Evolutionary conservation across 2,329 filamentous ascomycete species (phyloP), one percentile per base, ranked within the genome.

Genomic region (Pestalotiopsis sp.): DNA sequence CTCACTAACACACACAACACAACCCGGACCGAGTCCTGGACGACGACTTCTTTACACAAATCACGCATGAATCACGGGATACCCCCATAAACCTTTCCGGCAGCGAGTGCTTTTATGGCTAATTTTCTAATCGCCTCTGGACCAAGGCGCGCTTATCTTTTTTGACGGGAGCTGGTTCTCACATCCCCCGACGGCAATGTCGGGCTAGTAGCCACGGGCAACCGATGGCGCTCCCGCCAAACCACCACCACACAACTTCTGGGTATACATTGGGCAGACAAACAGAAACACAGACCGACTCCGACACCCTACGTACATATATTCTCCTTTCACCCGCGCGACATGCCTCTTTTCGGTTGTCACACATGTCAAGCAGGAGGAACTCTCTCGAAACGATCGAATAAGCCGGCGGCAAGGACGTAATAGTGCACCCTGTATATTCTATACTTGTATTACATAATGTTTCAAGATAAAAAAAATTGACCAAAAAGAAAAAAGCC

Each of bases 91-190:
- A 52, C 45, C 41, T 58, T 65, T 64, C 55, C 23, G 63, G 64
- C 55, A 68, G 66, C 67, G 63, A 64, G 58, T 64, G 52, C 58
- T 65, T 64, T 64, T 68, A 59, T 38, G 66, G 62, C 55, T 68
- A 59, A 66, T 64, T 45, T 72, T 70, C 69, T 67, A 71, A 66
- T 68, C 68, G 66, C 69, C 70, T 71, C 68, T 68, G 55, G 68
- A 69, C 70, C 57, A 65, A 67, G 72, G 71, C 68, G 69, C 67
- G 69, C 67, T 65, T 70, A 52, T 9, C 45, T 52, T 66, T 68
- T 72, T 70, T 63, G n/a, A 61, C 66, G 70, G 69, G 70, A 69
- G 52, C 69, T 69, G 49, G 61, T 64, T 64, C 61, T 36, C 45
- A 52, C 20, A 52, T 52, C n/a, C 17, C 45, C 61, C 61, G 36